Evolutionary conservation across 768 basidiomycete genomes (phyloP).

Genomic region (Lactifluus volemus): DNA sequence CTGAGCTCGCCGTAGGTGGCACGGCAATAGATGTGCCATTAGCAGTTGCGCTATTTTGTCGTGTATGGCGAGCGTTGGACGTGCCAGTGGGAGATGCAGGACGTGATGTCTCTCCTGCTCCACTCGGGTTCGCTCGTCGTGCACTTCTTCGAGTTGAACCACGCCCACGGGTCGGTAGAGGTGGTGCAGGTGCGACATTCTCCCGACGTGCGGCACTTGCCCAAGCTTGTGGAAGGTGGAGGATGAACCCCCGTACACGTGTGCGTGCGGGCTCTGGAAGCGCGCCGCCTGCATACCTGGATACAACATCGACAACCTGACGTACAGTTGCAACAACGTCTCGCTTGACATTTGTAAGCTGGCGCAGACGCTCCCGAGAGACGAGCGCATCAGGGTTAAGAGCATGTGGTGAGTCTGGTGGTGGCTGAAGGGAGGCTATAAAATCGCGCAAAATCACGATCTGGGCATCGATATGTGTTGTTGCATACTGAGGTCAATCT

Average conservation of each 20-base stretch:
- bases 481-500: constrained; percentile 56
- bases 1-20: constrained; percentile 41
- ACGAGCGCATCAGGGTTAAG: constrained; percentile 26
- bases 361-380: constrained; percentile 43
- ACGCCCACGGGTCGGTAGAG: constrained; percentile 21
- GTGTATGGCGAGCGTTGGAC: constrained; percentile 18
- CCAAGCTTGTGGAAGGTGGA: constrained; percentile 79
- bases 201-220: constrained; percentile 35
- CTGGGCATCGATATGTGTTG: constrained; percentile 78
- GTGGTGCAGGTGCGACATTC: constrained; percentile 16
- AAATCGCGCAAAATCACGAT: constrained; percentile 80
- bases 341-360: constrained; percentile 62
- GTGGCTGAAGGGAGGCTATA: constrained; percentile 57
- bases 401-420: constrained; percentile 29
- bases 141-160: constrained; percentile 12
- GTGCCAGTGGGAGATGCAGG: constrained; percentile 25
- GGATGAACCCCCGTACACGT: constrained; percentile 66
- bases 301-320: constrained; percentile 82
- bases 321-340: constrained; percentile 87
- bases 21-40: constrained; percentile 13
- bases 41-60: constrained; percentile 24
- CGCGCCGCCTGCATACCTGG: constrained; percentile 76
- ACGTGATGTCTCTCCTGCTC: constrained; percentile 21
- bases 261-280: constrained; percentile 76
- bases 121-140: constrained; percentile 15